A percentile compares a stretch with the other conserved stretches of the same genome.
Conservation (phyloP, 83 land plant genomes). For the Diphasiastrum complanatum region DNA sequence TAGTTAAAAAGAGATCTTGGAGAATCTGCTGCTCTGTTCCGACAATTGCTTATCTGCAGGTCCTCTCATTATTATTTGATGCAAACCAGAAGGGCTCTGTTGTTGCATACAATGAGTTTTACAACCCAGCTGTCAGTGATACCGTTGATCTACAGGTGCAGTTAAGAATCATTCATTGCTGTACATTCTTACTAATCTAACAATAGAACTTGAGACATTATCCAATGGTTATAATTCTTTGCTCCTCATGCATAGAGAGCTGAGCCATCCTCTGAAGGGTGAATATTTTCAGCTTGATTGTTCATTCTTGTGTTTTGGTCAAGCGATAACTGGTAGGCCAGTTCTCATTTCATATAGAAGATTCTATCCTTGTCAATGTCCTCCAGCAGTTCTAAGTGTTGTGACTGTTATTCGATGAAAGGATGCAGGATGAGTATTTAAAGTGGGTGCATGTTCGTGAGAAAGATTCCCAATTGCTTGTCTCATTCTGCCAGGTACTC, state of each 20-base stretch:
- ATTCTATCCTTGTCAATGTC: not conserved
- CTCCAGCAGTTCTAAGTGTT: not conserved
- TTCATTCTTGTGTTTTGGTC: not conserved
- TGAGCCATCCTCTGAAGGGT: not conserved
- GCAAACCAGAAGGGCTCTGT: conserved; percentile 27
- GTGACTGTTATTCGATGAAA: not conserved
- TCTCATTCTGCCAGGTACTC: conserved; percentile 42
- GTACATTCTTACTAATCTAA: no score
- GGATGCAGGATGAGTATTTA: conserved; percentile 30
- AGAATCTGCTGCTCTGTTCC: no score
- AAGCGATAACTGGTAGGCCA: no score
- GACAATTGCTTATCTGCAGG: conserved; percentile 21
- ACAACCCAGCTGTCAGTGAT: conserved; percentile 32
- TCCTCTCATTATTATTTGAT: conserved; percentile 27
- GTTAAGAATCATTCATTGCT: no score
- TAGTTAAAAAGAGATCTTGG: no score
- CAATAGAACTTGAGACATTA: no score
- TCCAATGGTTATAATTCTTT: no score
- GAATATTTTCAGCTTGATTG: not conserved
- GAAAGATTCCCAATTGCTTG: conserved; percentile 18
- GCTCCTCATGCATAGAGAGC: no score
- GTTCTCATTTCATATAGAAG: no score
- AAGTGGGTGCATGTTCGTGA: conserved; percentile 23
- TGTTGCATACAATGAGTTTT: conserved; percentile 33
- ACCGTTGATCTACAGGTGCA: conserved; percentile 25